Conservation (phyloP, 805 yeast species). For the Lachancea meyersii region DNA sequence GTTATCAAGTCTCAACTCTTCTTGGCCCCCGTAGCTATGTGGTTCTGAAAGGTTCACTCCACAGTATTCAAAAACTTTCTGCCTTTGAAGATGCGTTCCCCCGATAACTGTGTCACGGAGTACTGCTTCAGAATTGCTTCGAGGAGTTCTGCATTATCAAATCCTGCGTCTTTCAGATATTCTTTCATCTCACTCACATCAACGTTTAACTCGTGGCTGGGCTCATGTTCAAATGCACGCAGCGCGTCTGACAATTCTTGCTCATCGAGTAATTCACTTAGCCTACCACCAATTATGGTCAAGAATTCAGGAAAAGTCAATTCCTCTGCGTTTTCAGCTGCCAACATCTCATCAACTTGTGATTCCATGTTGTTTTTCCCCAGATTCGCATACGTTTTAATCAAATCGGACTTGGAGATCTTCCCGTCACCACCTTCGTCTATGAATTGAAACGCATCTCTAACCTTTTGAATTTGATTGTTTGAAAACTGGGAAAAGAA, state of each 20-base stretch:
- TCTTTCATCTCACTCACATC: slow-evolving; percentile 44
- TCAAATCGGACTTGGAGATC: slow-evolving; percentile 51
- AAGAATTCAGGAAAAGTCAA: slow-evolving; percentile 62
- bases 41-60: slow-evolving; percentile 15
- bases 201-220: slow-evolving; percentile 37
- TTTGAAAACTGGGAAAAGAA: slow-evolving; percentile 44
- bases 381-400: slow-evolving; percentile 45
- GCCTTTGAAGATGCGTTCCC: slow-evolving; percentile 54
- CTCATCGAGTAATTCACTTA: slow-evolving; percentile 46
- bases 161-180: slow-evolving; percentile 43
- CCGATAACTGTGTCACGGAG: slow-evolving; percentile 49
- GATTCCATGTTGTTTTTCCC: slow-evolving; percentile 42
- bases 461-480: slow-evolving; percentile 57
- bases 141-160: slow-evolving; percentile 38
- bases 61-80: slow-evolving; percentile 54
- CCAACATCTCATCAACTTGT: slow-evolving; percentile 47
- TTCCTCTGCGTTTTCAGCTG: slow-evolving; percentile 16
- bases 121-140: slow-evolving; percentile 50
- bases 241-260: slow-evolving; percentile 55
- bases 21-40: too few relatives aligned
- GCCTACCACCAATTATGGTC: slow-evolving; percentile 51
- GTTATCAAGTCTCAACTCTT: neutral
- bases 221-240: slow-evolving; percentile 39
- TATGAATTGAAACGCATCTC: slow-evolving; percentile 71
- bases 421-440: slow-evolving; percentile 77